phyloP scores from a whole-genome alignment of 2,329 filamentous ascomycete genomes.

The Fusarium transvaalense region DNA sequence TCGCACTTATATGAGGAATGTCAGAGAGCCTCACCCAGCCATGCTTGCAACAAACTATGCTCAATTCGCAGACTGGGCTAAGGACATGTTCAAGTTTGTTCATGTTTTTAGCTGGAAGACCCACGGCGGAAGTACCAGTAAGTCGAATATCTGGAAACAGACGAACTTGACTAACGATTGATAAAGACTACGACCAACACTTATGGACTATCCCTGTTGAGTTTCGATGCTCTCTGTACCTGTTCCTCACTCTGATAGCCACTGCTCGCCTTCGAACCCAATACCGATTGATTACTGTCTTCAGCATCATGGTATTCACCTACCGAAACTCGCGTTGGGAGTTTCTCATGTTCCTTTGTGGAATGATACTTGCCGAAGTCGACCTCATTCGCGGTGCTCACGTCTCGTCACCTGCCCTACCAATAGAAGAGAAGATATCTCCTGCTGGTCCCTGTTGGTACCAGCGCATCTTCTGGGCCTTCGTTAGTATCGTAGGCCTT shows the following conservation, averaged over 20 bases:
- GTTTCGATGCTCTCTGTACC: conserved; percentile 68
- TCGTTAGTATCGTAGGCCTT: conserved; percentile 62
- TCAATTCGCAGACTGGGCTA: conserved; percentile 61
- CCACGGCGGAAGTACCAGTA: conserved; percentile 61
- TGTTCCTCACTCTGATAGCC: conserved; percentile 67
- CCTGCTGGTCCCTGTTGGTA: conserved; percentile 11
- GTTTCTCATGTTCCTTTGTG: conserved; percentile 66
- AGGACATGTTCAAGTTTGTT: conserved; percentile 63
- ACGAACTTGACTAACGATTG: not conserved
- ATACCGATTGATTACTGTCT: conserved; percentile 59
- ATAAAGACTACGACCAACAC: conserved; percentile 65
- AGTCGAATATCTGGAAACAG: conserved; percentile 13
- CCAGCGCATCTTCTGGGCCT: conserved; percentile 53
- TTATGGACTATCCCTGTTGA: conserved; percentile 74
- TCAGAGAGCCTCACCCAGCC: conserved; percentile 62
- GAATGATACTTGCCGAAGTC: conserved; percentile 67
- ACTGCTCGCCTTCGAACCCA: conserved; percentile 60
- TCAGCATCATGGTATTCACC: conserved; percentile 57
- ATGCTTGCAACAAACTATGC: conserved; percentile 54
- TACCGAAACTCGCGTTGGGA: conserved; percentile 66
- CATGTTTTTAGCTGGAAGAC: conserved; percentile 65
- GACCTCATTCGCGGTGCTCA: conserved; percentile 64
- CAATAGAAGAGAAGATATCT: conserved; percentile 38
- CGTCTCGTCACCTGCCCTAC: conserved; percentile 48
- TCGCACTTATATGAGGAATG: conserved; percentile 59